Evolutionary conservation across 1,284 basidiomycete species (phyloP), one percentile per base, ranked within the genome.

Genomic region (Chondrostereum purpureum): DNA sequence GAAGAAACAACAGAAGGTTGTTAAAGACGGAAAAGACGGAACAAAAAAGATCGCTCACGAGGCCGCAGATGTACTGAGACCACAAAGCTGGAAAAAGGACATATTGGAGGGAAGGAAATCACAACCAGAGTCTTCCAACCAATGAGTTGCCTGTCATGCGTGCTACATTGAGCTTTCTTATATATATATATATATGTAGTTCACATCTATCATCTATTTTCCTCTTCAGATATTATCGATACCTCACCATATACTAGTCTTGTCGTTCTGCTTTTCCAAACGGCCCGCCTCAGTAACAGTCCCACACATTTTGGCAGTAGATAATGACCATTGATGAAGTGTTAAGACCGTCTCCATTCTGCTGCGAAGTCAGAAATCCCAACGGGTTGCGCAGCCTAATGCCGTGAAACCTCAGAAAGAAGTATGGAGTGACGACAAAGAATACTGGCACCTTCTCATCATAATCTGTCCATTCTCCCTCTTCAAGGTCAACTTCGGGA

Each of bases 391-490:
- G 69, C 65, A 16, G 75, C 69, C 87, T 89, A 53, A n/a, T 39
- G 38, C 20, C 42, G 17, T 34, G 24, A 43, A 23, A 16, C 33
- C 10, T 35, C n/a, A 33, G 39, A 21, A 8, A 42, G 17, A 5
- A 35, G 4, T 42, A 4, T 44, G 21, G 35, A 17, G 31, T 20
- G 16, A 43, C n/a, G n/a, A 33, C 22, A 20, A 41, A 5, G 8
- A 18, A 41, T 43, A 3, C 34, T 50, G 61, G 42, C 42, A 82
- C 87, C 72, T 88, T 86, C 58, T 89, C 87, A 54, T 90, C 88
- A 52, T 90, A 90, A 53, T 89, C 87, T 10, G 70, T 73, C 88
- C 88, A 90, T 62, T 88, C 84, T 10, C 68, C 72, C 5, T 80
- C 77, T 8, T 64, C 62, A 20, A 89, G 62, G 38, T 81, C 78